Percentiles rank a stretch among this genome's conserved stretches.
Evolutionary conservation across 2,329 filamentous ascomycete species (phyloP).

Genomic region (Myriangium duriaei): DNA sequence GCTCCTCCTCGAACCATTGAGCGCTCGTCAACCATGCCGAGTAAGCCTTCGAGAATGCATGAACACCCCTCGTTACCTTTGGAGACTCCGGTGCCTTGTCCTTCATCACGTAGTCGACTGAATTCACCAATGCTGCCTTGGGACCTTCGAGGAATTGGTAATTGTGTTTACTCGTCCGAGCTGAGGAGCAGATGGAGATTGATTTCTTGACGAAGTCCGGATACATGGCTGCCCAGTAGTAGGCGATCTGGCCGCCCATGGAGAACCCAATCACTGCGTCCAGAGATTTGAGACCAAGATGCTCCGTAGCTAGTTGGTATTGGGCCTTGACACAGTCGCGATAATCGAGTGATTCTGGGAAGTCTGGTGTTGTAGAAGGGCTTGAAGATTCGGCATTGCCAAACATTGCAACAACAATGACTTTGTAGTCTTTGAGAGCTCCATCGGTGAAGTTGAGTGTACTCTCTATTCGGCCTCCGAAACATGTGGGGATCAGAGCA

Average conservation of each 20-base stretch:
- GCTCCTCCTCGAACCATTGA: slow-evolving; percentile 28
- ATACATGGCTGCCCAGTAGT: slow-evolving; percentile 39
- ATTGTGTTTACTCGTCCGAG: slow-evolving; percentile 40
- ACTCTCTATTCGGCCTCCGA: slow-evolving; percentile 37
- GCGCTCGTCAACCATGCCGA: slow-evolving; percentile 29
- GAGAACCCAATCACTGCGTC: slow-evolving; percentile 43
- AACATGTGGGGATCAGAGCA: slow-evolving; percentile 44
- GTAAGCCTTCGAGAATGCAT: slow-evolving; percentile 28
- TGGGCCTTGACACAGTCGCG: slow-evolving; percentile 9
- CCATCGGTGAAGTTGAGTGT: slow-evolving; percentile 40
- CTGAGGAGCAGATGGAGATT: slow-evolving; percentile 40
- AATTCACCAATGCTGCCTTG: slow-evolving; percentile 34
- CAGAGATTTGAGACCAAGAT: slow-evolving; percentile 32
- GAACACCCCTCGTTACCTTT: slow-evolving; percentile 19
- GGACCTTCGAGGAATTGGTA: slow-evolving; percentile 44
- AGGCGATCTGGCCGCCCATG: slow-evolving; percentile 44
- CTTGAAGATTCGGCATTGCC: slow-evolving; percentile 43
- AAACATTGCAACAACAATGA: slow-evolving; percentile 40
- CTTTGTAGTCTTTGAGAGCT: slow-evolving; percentile 28
- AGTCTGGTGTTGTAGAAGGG: slow-evolving; percentile 37
- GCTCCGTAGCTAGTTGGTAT: slow-evolving; percentile 27
- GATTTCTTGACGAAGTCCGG: slow-evolving; percentile 36
- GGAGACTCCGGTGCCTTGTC: slow-evolving; percentile 20
- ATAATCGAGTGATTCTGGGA: slow-evolving; percentile 29
- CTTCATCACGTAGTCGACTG: slow-evolving; percentile 26